Percentiles rank a stretch among this genome's conserved stretches.
These are phyloP conservation scores for Nicotiana tabacum DNA, from an alignment of 257 asterid genomes.

Conservation along the genomic window DNA sequence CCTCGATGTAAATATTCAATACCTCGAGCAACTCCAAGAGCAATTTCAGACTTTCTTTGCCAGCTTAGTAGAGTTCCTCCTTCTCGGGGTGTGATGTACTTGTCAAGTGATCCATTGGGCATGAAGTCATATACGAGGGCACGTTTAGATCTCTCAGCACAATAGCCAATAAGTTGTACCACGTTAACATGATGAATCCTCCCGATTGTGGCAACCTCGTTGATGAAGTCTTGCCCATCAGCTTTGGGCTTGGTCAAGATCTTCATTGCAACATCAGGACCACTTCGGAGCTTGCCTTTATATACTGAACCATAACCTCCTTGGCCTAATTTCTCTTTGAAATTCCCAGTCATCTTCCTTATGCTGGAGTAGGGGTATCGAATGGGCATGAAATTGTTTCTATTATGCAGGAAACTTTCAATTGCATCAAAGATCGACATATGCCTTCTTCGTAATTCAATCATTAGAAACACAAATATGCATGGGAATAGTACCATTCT, in stretches of 20 bases:
- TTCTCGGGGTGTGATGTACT: neutral
- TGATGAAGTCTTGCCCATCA: constrained; percentile 14
- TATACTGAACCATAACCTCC: constrained; percentile 15
- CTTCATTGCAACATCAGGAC: constrained; percentile 8
- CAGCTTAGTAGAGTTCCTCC: neutral
- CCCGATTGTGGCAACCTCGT: constrained; percentile 12
- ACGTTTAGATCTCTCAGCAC: constrained; percentile 7
- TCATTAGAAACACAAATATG: neutral
- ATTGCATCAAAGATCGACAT: constrained; percentile 1
- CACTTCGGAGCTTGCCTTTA: constrained; percentile 16
- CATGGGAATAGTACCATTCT: neutral
- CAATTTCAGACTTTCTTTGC: constrained; percentile 6
- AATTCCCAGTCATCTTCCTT: constrained; percentile 8
- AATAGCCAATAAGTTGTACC: constrained; percentile 12
- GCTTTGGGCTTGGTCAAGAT: constrained; percentile 6
- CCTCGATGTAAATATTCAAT: constrained; percentile 8
- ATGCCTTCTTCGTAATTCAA: constrained; percentile 7
- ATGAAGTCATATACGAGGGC: constrained; percentile 7
- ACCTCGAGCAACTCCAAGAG: constrained; percentile 19
- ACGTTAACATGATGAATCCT: neutral
- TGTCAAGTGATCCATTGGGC: constrained; percentile 8
- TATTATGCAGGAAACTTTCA: constrained; percentile 8
- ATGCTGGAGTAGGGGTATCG: constrained; percentile 13
- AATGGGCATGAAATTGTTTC: constrained; percentile 15
- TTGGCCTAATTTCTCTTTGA: constrained; percentile 10